phyloP scores from a whole-genome alignment of 2,329 filamentous ascomycete genomes.

The Zalaria sp. region DNA sequence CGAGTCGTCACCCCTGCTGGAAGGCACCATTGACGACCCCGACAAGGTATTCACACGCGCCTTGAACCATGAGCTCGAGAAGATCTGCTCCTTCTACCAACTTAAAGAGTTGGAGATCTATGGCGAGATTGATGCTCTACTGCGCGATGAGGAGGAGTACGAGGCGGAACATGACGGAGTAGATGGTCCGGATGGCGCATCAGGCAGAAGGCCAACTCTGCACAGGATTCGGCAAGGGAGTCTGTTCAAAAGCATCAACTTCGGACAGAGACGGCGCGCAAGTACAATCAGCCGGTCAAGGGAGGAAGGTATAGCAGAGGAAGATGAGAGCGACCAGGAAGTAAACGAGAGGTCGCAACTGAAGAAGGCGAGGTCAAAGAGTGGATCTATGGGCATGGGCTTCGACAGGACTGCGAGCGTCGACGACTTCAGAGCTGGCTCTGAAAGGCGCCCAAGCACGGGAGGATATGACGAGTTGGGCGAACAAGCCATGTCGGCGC shows the following conservation, averaged over 20 bases:
- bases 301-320: constrained; percentile 41
- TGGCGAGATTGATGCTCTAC: constrained; percentile 63
- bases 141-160: constrained; percentile 58
- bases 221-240: constrained; percentile 31
- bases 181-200: constrained; percentile 22
- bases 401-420: constrained; percentile 5
- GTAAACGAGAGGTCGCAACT: constrained; percentile 34
- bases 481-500: constrained; percentile 56
- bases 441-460: constrained; percentile 3
- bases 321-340: constrained; percentile 48
- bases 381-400: constrained; percentile 6
- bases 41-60: constrained; percentile 70
- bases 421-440: not conserved
- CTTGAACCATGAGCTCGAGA: constrained; percentile 81
- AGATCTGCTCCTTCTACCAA: constrained; percentile 82
- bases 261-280: constrained; percentile 28
- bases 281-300: constrained; percentile 25
- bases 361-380: constrained; percentile 19
- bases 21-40: constrained; percentile 48
- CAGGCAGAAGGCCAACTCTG: constrained; percentile 2
- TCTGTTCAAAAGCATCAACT: constrained; percentile 37
- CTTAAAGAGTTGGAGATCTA: constrained; percentile 81
- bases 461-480: constrained; percentile 47
- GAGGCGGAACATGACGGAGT: constrained; percentile 41
- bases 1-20: constrained; percentile 74